Evolutionary conservation across 441 rosid species (phyloP), one percentile per base, ranked within the genome.

Genomic region (Gossypium armourianum): DNA sequence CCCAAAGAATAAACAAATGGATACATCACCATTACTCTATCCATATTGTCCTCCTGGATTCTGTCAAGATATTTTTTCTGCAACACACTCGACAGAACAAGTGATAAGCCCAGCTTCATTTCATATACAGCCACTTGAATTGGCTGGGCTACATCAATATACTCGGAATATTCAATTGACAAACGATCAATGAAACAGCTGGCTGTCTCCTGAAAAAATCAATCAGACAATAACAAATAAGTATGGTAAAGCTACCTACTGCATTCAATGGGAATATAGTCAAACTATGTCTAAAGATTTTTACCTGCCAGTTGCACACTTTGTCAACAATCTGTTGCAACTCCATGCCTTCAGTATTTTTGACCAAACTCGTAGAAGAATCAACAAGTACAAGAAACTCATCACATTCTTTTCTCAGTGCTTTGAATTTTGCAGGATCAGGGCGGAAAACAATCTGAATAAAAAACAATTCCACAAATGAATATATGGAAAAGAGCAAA

Each of bases 121-220:
- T 94, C 96, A 47, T 89, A 94, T 29, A 90, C 80, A 32, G 97
- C 92, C 72, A 94, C 97, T 84, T 90, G 99, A 81, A 92, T 76
- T 77, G 99, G 99, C 75, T 88, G 97, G 70, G 84, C 83, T 74
- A 92, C 69, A 81, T 94, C 99, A 75, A 77, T 69, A 74, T 88
- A 92, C 50, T 88, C 96, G 3, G 78, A 55, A 72, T 92, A 90
- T 62, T 88, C 94, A 58, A 66, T 80, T 64, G 92, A 84, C 70
- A 94, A 73, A 66, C 83, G 87, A 59, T 87, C 81, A 62, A 89
- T 76, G 67, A 92, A 90, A 58, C 85, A 76, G 67, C 80, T 77
- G 59, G 99, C 90, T 17, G 91, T 92, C 82, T 83, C 90, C 97
- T 93, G 87, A 76, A 63, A 69, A 80, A 73, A 53, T 59, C 80